Evolutionary conservation across 352 stramenopile species (phyloP).

Genomic region (Phytophthora meadii): DNA sequence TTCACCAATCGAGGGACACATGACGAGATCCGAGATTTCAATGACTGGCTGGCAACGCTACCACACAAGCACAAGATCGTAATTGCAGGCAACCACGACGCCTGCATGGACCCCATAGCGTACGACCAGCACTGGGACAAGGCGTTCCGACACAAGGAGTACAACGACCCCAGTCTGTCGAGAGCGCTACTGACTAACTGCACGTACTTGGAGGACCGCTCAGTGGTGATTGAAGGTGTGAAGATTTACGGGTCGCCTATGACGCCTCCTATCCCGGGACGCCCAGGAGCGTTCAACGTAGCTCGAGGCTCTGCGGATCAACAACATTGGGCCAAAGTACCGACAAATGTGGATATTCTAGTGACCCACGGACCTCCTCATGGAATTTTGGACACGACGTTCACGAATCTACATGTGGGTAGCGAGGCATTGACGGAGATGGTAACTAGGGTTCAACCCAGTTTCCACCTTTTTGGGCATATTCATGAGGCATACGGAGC

Average conservation of each 20-base stretch:
- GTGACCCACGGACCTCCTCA: conserved; percentile 87
- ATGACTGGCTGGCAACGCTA: conserved; percentile 65
- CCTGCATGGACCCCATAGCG: conserved; percentile 60
- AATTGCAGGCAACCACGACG: conserved; percentile 77
- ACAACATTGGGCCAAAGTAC: conserved; percentile 65
- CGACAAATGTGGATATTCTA: conserved; percentile 77
- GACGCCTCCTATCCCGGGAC: conserved; percentile 62
- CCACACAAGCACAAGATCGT: conserved; percentile 75
- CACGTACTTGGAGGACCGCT: conserved; percentile 69
- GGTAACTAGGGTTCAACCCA: conserved; percentile 65
- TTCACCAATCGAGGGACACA: conserved; percentile 79
- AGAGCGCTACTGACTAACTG: conserved; percentile 60
- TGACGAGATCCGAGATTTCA: conserved; percentile 66
- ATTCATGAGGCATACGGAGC: conserved; percentile 90
- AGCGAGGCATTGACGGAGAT: conserved; percentile 81
- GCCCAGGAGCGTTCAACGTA: conserved; percentile 67
- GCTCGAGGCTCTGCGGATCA: conserved; percentile 52
- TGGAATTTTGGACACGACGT: conserved; percentile 73
- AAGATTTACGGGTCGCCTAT: conserved; percentile 74
- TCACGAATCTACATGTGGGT: conserved; percentile 60
- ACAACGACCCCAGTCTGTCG: conserved; percentile 54
- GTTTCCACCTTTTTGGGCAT: conserved; percentile 90
- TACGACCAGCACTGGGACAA: conserved; percentile 58
- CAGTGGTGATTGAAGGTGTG: conserved; percentile 59
- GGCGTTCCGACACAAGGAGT: conserved; percentile 46